Conservation (phyloP, 805 yeast genomes). For the Debaryomyces prosopidis region DNA sequence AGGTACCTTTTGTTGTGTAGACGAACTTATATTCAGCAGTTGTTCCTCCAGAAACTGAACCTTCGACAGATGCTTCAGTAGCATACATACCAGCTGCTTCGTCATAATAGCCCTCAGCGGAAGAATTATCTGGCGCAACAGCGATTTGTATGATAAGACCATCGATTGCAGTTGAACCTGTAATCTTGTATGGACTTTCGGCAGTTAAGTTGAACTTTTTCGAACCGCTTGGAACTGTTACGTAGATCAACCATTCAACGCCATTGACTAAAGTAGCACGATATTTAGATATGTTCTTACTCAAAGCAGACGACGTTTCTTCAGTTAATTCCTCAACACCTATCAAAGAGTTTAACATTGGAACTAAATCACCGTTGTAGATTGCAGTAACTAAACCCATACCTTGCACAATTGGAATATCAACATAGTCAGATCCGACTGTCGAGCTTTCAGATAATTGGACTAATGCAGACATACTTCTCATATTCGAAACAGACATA, state of each 20-base stretch:
- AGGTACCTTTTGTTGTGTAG: constrained; percentile 52
- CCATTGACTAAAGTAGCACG: constrained; percentile 53
- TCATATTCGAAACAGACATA: constrained; percentile 47
- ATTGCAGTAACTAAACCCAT: constrained; percentile 78
- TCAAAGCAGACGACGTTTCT: constrained; percentile 25
- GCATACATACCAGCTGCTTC: constrained; percentile 70
- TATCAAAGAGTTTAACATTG: constrained; percentile 34
- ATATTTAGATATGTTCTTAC: constrained; percentile 51
- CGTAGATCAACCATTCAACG: constrained; percentile 68
- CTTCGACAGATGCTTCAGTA: constrained; percentile 47
- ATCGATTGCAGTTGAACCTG: constrained; percentile 43
- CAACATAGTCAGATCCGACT: constrained; percentile 38
- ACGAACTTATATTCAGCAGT: constrained; percentile 48
- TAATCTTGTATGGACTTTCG: constrained; percentile 37
- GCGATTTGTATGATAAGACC: constrained; percentile 46
- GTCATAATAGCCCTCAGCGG: constrained; percentile 51
- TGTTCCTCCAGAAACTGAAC: constrained; percentile 45
- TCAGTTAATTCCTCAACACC: constrained; percentile 23
- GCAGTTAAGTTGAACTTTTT: constrained; percentile 29
- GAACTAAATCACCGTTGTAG: constrained; percentile 49
- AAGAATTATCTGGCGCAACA: constrained; percentile 27
- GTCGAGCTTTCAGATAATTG: constrained; percentile 33
- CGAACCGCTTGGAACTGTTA: constrained; percentile 41
- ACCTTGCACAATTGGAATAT: constrained; percentile 74
- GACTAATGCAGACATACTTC: constrained; percentile 51